Evolutionary conservation across 2,329 filamentous ascomycete genomes (phyloP), one percentile per base, ranked within the genome.

Genomic region (Aureobasidium musti): DNA sequence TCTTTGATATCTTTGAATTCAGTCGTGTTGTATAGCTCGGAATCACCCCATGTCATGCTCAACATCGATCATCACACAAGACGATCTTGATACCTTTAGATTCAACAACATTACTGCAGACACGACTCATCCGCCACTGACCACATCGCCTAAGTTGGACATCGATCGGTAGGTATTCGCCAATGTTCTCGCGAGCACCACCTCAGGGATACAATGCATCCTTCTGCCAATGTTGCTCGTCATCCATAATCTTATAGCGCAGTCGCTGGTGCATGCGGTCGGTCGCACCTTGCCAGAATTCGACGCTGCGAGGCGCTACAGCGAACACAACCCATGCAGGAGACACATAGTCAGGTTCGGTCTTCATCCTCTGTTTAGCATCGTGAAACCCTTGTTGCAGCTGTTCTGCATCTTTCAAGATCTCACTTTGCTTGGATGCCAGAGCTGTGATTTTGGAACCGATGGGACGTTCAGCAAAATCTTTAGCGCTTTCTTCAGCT

Each of bases 211-310:
- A 43, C 11, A 43, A 5, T 1, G 43, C 13, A n/a, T 43, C 3
- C n/a, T 23, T 23, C 10, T 8, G 0, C 53, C 53, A 57, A 0
- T 26, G 2, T 8, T 21, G 13, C 19, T 19, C 35, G 11, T 2
- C 53, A 19, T 41, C 6, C 5, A 11, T 21, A 26, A 8, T 26
- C 10, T 19, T 7, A n/a, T 57, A 57, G 1, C 21, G 5, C 23
- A 57, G 11, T 43, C 54, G 43, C 21, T 57, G 54, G 35, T 57
- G 54, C 54, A 57, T 57, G 37, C 54, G 54, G 7, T 57, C 37
- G 1, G 54, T 57, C 23, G 54, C 54, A 10, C 54, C 54, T 10
- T 57, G 54, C 54, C 54, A 43, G n/a, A 57, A 57, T 7, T 57
- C 54, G 1, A 57, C 54, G 13, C 10, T 57, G 2, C 19, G 21